Percentiles rank a stretch among this genome's conserved stretches.
These are phyloP conservation scores for Leishmania mexicana DNA, from an alignment of 208 protist species.

Conservation along the genomic window DNA sequence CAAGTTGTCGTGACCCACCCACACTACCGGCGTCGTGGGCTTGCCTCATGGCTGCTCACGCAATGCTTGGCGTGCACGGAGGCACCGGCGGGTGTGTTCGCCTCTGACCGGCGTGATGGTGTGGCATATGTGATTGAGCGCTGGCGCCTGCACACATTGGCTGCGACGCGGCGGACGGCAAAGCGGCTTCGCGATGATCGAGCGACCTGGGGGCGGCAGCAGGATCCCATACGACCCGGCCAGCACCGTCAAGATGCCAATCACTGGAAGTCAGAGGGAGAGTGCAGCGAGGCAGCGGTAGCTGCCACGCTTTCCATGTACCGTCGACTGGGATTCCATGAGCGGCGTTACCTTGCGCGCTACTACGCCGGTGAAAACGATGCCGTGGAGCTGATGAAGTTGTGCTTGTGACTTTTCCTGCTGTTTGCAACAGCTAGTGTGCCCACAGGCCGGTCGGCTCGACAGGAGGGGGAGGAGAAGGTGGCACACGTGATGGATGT, in stretches of 20 bases:
- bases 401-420: background rate
- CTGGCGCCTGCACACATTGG: constrained; percentile 80
- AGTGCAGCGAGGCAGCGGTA: background rate
- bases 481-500: background rate
- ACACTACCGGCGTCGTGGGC: constrained; percentile 33
- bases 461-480: background rate
- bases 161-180: background rate
- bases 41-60: constrained; percentile 45
- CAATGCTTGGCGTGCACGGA: constrained; percentile 13
- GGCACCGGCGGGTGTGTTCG: constrained; percentile 15
- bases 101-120: background rate
- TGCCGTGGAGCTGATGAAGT: constrained; percentile 71
- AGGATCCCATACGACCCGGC: background rate
- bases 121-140: constrained; percentile 26
- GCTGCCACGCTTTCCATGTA: constrained; percentile 52
- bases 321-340: constrained; percentile 43
- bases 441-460: background rate
- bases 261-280: background rate
- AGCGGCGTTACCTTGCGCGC: constrained; percentile 43
- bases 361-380: constrained; percentile 65
- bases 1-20: constrained; percentile 61
- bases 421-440: background rate
- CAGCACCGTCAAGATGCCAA: background rate
- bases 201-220: background rate
- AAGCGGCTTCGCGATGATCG: background rate